Conservation (phyloP, 805 yeast genomes). For the Candida yuanshanica region DNA sequence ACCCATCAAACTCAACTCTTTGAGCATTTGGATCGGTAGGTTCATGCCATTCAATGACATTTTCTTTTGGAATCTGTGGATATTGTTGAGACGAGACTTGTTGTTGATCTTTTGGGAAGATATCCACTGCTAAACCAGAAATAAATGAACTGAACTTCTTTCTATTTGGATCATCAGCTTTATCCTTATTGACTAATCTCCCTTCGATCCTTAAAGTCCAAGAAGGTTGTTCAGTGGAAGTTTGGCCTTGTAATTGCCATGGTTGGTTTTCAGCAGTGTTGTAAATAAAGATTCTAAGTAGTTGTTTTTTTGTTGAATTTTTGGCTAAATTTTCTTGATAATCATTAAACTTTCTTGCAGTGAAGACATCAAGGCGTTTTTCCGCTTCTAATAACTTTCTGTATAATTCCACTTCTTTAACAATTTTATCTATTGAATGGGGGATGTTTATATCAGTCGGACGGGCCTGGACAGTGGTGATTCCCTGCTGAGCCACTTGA, state of each 20-base stretch:
- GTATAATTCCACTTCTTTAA: slow-evolving; percentile 72
- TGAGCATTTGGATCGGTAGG: slow-evolving; percentile 35
- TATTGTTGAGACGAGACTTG: slow-evolving; percentile 16
- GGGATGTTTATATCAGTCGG: slow-evolving; percentile 55
- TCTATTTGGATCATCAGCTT: slow-evolving; percentile 42
- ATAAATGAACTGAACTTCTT: slow-evolving; percentile 73
- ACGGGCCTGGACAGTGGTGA: slow-evolving; percentile 21
- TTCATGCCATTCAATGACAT: slow-evolving; percentile 86
- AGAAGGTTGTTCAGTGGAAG: slow-evolving; percentile 35
- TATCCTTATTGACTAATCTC: slow-evolving; percentile 50
- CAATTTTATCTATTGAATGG: slow-evolving; percentile 34
- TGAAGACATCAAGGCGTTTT: slow-evolving; percentile 68
- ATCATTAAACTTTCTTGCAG: slow-evolving; percentile 79
- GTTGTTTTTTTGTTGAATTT: slow-evolving; percentile 42
- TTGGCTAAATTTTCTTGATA: slow-evolving; percentile 63
- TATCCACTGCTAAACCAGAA: slow-evolving; percentile 79
- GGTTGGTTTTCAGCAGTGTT: slow-evolving; percentile 83
- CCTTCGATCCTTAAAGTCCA: slow-evolving; percentile 95
- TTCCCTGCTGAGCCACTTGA: slow-evolving; percentile 18
- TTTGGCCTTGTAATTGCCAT: slow-evolving; percentile 78
- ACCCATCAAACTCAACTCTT: slow-evolving; percentile 70
- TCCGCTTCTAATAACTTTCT: slow-evolving; percentile 77
- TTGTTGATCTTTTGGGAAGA: slow-evolving; percentile 33
- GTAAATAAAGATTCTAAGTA: slow-evolving; percentile 74
- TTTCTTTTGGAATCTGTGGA: slow-evolving; percentile 18